phyloP scores from a whole-genome alignment of 352 stramenopile species.

The Phytopythium cucurbitacearum region DNA sequence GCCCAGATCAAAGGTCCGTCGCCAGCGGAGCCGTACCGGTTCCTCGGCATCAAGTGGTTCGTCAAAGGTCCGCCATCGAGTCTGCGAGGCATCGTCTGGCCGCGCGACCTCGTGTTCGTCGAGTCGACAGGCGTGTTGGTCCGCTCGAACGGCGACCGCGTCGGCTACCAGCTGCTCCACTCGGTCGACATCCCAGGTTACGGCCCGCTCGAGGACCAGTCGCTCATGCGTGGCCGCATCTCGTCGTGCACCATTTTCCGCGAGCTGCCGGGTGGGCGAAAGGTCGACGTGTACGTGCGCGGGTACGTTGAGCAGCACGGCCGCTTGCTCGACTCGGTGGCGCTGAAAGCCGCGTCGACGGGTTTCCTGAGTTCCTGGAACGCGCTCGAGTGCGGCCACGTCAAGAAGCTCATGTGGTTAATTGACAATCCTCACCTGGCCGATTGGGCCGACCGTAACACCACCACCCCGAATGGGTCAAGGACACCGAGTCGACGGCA shows the following conservation, averaged over 20 bases:
- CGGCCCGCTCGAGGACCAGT: constrained; percentile 14
- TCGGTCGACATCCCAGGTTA: constrained; percentile 33
- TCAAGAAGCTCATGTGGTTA: constrained; percentile 49
- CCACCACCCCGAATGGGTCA: neutral
- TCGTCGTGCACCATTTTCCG: constrained; percentile 37
- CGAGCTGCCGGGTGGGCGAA: constrained; percentile 15
- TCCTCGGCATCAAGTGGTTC: constrained; percentile 51
- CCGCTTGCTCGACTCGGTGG: constrained; percentile 29
- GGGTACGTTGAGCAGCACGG: constrained; percentile 37
- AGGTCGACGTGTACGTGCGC: constrained; percentile 34
- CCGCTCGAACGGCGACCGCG: constrained; percentile 18
- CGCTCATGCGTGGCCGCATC: constrained; percentile 29
- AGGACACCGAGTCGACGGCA: neutral
- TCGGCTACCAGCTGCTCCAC: constrained; percentile 39
- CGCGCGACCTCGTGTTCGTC: constrained; percentile 38
- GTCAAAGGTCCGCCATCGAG: constrained; percentile 28
- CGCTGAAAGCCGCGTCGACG: constrained; percentile 34
- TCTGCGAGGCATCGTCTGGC: constrained; percentile 22
- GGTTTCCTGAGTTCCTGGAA: constrained; percentile 47
- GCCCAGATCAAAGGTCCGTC: constrained; percentile 23
- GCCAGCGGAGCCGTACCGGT: constrained; percentile 26
- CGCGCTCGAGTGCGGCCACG: constrained; percentile 30
- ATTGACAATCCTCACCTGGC: constrained; percentile 23
- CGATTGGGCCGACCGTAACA: too few relatives aligned
- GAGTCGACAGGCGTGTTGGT: constrained; percentile 30